Base-by-base conservation (phyloP, 75 land plant genomes). In the Sequoiadendron giganteum region DNA sequence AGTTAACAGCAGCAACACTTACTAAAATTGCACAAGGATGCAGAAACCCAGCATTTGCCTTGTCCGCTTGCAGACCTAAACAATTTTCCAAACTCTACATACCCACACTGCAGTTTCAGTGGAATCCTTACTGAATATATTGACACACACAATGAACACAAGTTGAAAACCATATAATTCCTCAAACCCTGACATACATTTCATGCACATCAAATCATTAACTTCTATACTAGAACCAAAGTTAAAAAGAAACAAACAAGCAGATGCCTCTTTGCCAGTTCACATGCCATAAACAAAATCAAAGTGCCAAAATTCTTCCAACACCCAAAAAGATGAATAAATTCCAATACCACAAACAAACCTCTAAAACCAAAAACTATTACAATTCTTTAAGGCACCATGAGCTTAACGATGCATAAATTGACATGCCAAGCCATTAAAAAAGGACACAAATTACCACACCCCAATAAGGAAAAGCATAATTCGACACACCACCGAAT, bases 241-340 rank as follows among this genome's bases (percentile, higher is more conserved):
- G 34, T 11, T 75, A 13, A 75, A 75, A 75, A 34, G 3, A 32
- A 75, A 34, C 77, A 75, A 14, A 75, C 38, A 34, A 75, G 3
- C 77, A 32, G 38, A 75, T 75, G 77, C 77, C 76, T 75, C 38
- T 75, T 75, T 75, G 34, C 77, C 77, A 75, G 38, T 75, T 75
- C 77, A 34, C 34, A 75, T 32, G 34, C 77, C 39, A 75, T 75
- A 11, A 75, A 75, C 16, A 75, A 75, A 32, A 75, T 34, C 28
- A 75, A 75, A 75, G 32, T 75, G 38, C 77, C 77, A 75, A 75
- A 65, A 34, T 75, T 75, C 38, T 75, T 75, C 38, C 77, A 75
- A 75, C 77, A 30, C 77, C 38, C 77, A 75, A 75, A 75, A 75
- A 75, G 77, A 75, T 32, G 77, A 75, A 75, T 75, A 75, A 75